These are phyloP conservation scores for Fusarium phyllophilum DNA, from an alignment of 2,329 filamentous ascomycete species.

Conservation along the genomic window DNA sequence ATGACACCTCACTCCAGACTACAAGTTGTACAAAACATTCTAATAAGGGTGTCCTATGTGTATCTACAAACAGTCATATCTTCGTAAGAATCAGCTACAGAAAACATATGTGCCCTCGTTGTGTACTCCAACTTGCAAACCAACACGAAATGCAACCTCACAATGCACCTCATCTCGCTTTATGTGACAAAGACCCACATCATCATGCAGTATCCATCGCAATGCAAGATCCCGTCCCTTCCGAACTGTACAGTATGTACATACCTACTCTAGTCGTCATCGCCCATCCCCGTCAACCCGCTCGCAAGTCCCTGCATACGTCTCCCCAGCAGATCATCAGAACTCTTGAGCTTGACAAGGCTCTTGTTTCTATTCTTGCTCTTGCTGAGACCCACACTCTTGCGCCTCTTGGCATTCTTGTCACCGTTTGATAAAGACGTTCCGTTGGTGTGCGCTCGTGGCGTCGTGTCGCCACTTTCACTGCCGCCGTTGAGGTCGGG, in stretches of 20 bases:
- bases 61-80: conserved; percentile 28
- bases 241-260: conserved; percentile 10
- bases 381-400: conserved; percentile 43
- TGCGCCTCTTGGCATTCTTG: conserved; percentile 39
- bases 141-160: background rate
- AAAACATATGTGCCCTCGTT: conserved; percentile 7
- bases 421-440: conserved; percentile 38
- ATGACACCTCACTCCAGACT: background rate
- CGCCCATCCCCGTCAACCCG: conserved; percentile 60
- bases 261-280: conserved; percentile 49
- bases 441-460: conserved; percentile 22
- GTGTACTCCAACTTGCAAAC: background rate
- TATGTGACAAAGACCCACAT: background rate
- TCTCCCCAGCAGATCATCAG: conserved; percentile 66
- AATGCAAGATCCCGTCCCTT: conserved; percentile 22
- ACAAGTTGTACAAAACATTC: background rate
- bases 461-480: conserved; percentile 33
- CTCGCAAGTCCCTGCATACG: conserved; percentile 68
- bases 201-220: background rate
- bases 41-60: conserved; percentile 34
- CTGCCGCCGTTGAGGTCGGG: conserved; percentile 19
- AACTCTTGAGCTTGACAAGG: conserved; percentile 65
- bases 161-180: conserved; percentile 31
- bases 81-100: conserved; percentile 15
- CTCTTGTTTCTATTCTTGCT: conserved; percentile 59